Conservation (phyloP, 768 basidiomycete species). For the Tephrocybe rancida region DNA sequence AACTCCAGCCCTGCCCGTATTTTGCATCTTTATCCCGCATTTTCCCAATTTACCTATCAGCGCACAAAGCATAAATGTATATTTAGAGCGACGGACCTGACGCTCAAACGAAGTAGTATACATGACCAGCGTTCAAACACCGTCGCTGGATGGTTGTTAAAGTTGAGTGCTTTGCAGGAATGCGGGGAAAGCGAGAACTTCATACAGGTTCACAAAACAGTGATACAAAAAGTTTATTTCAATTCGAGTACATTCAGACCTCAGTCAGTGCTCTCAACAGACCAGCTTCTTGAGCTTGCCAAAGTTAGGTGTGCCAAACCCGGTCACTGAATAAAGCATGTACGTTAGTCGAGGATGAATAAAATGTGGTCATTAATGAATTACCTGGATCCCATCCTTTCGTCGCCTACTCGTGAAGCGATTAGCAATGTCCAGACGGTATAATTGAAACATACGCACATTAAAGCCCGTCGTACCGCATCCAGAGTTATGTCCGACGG, state of each 20-base stretch:
- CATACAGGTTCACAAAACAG: too few species aligned
- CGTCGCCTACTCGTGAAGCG: slow-evolving; percentile 37
- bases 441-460: slow-evolving; percentile 34
- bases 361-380: slow-evolving; percentile 6
- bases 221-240: not conserved
- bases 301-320: slow-evolving; percentile 58
- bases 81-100: too few species aligned
- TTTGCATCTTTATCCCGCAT: too few species aligned
- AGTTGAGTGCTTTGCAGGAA: too few species aligned
- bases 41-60: too few species aligned
- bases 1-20: too few species aligned
- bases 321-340: slow-evolving; percentile 47
- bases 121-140: too few species aligned
- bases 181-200: too few species aligned
- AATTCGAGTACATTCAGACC: not conserved
- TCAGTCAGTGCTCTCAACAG: not conserved
- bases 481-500: slow-evolving; percentile 53
- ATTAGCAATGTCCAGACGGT: slow-evolving; percentile 1
- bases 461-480: slow-evolving; percentile 72
- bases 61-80: too few species aligned
- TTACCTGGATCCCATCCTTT: slow-evolving; percentile 63
- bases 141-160: too few species aligned
- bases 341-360: not conserved
- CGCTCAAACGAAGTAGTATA: too few species aligned
- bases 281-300: slow-evolving; percentile 43